Percentiles rank a stretch among this genome's conserved stretches.
Conservation (phyloP, 1,139 yeast genomes). For the Candida sp. region DNA sequence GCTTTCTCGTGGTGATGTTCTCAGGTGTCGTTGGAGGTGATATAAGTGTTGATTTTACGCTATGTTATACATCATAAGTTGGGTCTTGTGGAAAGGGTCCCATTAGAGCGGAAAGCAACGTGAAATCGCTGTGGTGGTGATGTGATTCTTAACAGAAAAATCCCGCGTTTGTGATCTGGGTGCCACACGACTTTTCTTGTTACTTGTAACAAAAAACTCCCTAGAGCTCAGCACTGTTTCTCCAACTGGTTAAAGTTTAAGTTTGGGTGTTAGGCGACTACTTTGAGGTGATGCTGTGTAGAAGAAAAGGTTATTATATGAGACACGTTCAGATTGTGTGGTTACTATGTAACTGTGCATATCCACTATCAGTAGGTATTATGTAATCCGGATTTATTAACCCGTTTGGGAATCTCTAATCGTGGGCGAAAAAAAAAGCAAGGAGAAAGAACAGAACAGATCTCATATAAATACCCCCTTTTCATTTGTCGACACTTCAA, state of each 20-base stretch:
- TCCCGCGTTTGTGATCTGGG: too few species aligned
- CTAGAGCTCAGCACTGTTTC: background rate
- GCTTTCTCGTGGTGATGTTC: background rate
- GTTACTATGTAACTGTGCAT: too few species aligned
- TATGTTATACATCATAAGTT: background rate
- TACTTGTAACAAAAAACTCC: background rate
- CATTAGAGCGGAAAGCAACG: background rate
- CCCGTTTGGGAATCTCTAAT: background rate
- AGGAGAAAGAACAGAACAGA: too few species aligned
- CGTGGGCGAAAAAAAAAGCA: background rate
- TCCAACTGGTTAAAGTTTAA: too few species aligned
- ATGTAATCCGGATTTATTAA: background rate
- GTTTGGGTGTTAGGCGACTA: too few species aligned
- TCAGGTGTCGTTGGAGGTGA: background rate
- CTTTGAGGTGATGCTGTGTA: too few species aligned
- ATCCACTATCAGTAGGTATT: too few species aligned
- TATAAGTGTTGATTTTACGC: background rate
- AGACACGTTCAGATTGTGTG: too few species aligned
- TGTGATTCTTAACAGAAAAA: too few species aligned
- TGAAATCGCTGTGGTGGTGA: too few species aligned
- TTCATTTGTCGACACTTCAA: background rate
- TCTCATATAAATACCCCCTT: background rate
- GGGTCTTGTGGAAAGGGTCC: too few species aligned
- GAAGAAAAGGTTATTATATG: too few species aligned
- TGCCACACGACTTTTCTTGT: background rate